Percentiles rank a stretch among this genome's conserved stretches.
These are phyloP conservation scores for Epichloe typhina DNA, from an alignment of 2,329 filamentous ascomycete genomes.

Conservation along the genomic window DNA sequence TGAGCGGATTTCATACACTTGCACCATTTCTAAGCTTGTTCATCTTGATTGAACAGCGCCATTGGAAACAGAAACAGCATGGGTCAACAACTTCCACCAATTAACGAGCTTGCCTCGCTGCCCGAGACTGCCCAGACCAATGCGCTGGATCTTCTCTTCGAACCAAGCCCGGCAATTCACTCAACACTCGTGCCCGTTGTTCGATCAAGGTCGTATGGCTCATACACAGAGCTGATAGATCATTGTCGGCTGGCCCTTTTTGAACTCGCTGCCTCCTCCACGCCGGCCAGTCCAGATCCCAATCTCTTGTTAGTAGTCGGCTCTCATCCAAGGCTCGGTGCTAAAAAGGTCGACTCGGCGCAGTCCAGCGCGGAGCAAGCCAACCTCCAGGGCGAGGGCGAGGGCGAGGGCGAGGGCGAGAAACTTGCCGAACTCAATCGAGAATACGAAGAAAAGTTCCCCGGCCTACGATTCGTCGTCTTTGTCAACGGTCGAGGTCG, in stretches of 20 bases:
- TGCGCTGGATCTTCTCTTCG: conserved; percentile 70
- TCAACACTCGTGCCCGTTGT: conserved; percentile 56
- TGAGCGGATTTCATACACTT: too few species aligned
- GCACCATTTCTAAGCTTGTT: background rate
- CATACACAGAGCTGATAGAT: conserved; percentile 58
- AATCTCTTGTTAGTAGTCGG: conserved; percentile 61
- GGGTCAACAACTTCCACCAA: conserved; percentile 35
- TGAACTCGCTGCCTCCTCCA: conserved; percentile 39
- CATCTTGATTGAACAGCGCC: background rate
- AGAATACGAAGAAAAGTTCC: conserved; percentile 70
- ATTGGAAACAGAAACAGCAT: conserved; percentile 8
- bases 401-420: conserved; percentile 38
- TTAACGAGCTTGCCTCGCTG: conserved; percentile 41
- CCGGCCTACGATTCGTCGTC: conserved; percentile 75
- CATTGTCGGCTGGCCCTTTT: conserved; percentile 50
- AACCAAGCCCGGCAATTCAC: conserved; percentile 66
- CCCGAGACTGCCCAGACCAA: conserved; percentile 39
- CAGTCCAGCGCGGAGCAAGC: conserved; percentile 75
- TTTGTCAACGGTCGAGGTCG: conserved; percentile 77
- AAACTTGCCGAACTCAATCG: conserved; percentile 55
- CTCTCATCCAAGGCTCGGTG: conserved; percentile 73
- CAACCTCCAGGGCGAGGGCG: conserved; percentile 48
- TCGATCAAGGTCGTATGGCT: conserved; percentile 39
- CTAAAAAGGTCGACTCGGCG: conserved; percentile 70
- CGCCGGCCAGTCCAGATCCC: conserved; percentile 28